Evolutionary conservation across 345 rosid species (phyloP), one percentile per base, ranked within the genome.

Genomic region (Excoecaria agallocha): DNA sequence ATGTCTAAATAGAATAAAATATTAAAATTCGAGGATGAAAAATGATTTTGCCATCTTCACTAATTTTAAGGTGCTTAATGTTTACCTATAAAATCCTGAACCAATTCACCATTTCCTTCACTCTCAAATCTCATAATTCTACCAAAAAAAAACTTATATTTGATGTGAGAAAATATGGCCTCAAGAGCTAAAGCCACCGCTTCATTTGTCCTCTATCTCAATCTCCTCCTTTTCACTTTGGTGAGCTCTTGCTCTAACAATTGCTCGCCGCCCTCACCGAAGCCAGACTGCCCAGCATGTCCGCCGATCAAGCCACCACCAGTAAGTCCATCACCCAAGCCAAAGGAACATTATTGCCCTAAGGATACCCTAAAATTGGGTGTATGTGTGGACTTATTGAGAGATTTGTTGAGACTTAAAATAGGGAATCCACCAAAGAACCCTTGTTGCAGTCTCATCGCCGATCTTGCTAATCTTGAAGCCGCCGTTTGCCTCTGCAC

Each of bases 401-500:
- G 74, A 1, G 63, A 62, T 45, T 56, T 87, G 70, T 61, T 91
- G 20, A 62, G 80, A 52, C 7, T 82, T 25, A 71, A 70, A 4
- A 51, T 85, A 1, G 93, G 91, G 0, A 62, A 68, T 30, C 84
- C 87, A 12, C 83, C 90, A 3, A 56, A 74, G 62, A 46, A 69
- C 22, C 84, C 81, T 7, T 91, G 93, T 56, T 91, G 93, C 83
- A 72, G 81, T 64, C 85, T 91, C 50, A 56, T 91, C 59, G 71
- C 77, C 4, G 88, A 86, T 19, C 82, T 89, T 35, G 89, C 20
- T 66, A 86, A 87, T 76, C 82, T 86, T 9, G 93, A 91, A 37
- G 96, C 91, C 5, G 90, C 96, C 2, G 76, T 83, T 48, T 91
- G 91, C 81, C 90, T 91, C 22, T 87, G 93, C 80, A 86, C 90